Conservation (phyloP, 208 protist species). For the Leishmania major region DNA sequence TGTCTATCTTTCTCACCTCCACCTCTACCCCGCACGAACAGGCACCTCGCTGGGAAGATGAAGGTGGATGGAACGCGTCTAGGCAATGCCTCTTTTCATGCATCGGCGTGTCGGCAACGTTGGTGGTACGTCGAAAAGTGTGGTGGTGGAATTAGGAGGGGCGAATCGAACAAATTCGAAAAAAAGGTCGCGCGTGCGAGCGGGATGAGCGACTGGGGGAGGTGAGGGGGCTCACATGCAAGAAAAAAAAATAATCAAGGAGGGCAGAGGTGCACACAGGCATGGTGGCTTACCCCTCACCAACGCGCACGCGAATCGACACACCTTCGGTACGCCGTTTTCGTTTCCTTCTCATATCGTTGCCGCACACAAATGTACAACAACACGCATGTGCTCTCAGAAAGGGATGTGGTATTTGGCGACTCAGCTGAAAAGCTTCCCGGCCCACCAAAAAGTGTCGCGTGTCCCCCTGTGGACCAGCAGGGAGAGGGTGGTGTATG, state of each 20-base stretch:
- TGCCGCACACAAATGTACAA: not conserved
- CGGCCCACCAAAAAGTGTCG: not conserved
- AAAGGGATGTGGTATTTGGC: not conserved
- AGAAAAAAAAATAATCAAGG: not conserved
- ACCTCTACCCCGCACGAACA: too few species aligned
- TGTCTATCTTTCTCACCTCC: not conserved
- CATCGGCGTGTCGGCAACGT: too few species aligned
- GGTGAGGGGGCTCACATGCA: not conserved
- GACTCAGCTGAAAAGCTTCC: not conserved
- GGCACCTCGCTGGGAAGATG: too few species aligned
- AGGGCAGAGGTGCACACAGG: not conserved
- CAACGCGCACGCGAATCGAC: not conserved
- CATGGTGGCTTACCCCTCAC: not conserved
- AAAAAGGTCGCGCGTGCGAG: not conserved
- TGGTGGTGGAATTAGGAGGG: not conserved
- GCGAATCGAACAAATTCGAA: not conserved
- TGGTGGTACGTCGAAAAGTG: not conserved
- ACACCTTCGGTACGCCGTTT: not conserved
- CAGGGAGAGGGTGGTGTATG: not conserved
- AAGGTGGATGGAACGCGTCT: too few species aligned
- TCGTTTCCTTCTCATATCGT: not conserved
- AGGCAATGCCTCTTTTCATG: too few species aligned
- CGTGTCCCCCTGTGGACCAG: not conserved
- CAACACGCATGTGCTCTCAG: not conserved
- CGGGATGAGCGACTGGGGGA: too few species aligned